Base-by-base conservation (phyloP, 1,139 yeast genomes). In the Pichia sp. region DNA sequence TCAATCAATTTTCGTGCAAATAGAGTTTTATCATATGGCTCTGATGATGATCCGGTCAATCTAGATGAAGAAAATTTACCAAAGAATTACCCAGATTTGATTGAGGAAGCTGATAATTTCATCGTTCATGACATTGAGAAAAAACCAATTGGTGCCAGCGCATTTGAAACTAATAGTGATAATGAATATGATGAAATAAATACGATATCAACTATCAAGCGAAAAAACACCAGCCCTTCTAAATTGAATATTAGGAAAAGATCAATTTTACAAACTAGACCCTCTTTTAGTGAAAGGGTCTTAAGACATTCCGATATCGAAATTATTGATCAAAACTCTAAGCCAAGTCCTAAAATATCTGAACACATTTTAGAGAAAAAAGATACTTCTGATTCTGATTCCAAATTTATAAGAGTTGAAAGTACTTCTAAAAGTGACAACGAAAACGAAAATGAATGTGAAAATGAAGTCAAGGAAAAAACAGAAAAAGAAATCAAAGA, bases 1-100 rank as follows among this genome's bases (percentile, higher is more conserved):
- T 51, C 58, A 4, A 52, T 62, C 2, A 54, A 60, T 27, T 54
- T 59, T 42, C 58, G 46, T 20, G 53, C 56, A 8, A 51, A 61
- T 16, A 52, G 64, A 16, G 61, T 59, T 20, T 48, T 59, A 29
- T 56, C 62, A 6, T 58, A 60, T 45, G 64, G 60, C 8, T 49
- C 58, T 3, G 64, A 58, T 9, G 56, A 54, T 24, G 53, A 52
- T 38, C 52, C 49, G 5, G 43, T 43, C 12, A 47, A 44, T 3
- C n/a, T 50, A 2, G 39, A 43, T 22, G 50, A 40, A n/a, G 48
- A 43, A 6, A 50, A 46, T 18, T 16, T 52, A 3, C 56, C 58
- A 25, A 53, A 48, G 36, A 53, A 47, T 7, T 44, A 53, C 26
- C 48, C 55, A 22, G 42, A 47, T 5, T 43, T 57, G 36, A 47